These are phyloP conservation scores for Nannochloropsis gaditana DNA, from an alignment of 108 stramenopile species.

Conservation along the genomic window DNA sequence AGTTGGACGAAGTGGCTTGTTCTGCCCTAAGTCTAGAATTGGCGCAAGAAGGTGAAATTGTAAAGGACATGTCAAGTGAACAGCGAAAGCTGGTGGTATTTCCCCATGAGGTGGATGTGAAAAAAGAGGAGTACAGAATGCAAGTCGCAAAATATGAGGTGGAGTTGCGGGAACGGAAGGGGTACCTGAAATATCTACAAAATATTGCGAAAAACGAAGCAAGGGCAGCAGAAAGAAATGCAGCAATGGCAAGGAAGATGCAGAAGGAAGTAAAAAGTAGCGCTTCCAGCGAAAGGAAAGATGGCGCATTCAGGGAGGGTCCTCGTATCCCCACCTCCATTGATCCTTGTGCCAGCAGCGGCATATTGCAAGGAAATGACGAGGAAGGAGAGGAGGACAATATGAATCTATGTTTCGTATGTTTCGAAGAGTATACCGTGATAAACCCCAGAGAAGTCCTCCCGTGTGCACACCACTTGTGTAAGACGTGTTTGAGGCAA, in stretches of 20 bases:
- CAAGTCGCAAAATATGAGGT: conserved; percentile 17
- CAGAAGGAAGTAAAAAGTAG: neutral
- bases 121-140: conserved; percentile 19
- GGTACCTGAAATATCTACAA: conserved; percentile 61
- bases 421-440: neutral
- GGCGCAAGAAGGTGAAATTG: conserved; percentile 8
- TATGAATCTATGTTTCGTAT: neutral
- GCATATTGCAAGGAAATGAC: neutral
- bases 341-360: no score
- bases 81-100: conserved; percentile 21
- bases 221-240: neutral
- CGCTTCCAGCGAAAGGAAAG: no score
- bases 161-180: conserved; percentile 56
- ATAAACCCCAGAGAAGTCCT: neutral
- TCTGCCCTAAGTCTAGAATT: conserved; percentile 27
- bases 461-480: neutral
- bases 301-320: no score
- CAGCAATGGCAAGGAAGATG: neutral
- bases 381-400: neutral
- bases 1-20: conserved; percentile 37
- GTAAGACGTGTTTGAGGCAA: neutral
- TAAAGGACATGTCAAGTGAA: conserved; percentile 23
- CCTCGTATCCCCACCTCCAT: no score
- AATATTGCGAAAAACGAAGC: conserved; percentile 33
- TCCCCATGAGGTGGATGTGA: neutral